Evolutionary conservation across 306 rosid species (phyloP), one percentile per base, ranked within the genome.

Genomic region (Medicago arabica): DNA sequence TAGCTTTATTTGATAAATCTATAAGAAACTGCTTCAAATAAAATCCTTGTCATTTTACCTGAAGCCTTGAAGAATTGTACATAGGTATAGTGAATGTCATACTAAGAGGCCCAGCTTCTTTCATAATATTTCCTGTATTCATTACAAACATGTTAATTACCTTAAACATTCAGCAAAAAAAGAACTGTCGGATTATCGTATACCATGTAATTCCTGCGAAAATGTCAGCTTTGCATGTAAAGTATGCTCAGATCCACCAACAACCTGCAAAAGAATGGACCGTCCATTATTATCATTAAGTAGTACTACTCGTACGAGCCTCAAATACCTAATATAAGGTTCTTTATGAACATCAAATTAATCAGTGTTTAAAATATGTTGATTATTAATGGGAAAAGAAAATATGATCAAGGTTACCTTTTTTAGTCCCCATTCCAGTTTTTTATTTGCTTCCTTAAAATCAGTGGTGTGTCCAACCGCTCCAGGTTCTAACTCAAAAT

Each of bases 21-120:
- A 41, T 49, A 40, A 44, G 79, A 59, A 79, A 64, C 66, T 36
- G 46, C 75, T 68, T 54, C 77, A 43, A 61, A 39, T 46, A 73
- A 31, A 21, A 31, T 31, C 50, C 50, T 49, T 11, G 21, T 64
- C 62, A 78, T 62, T 84, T 70, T 81, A 88, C 96, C 96, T 88
- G 93, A 74, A 91, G 92, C 87, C 86, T 89, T 53, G 97, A 96
- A 87, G 87, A 84, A 75, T 85, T 96, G 81, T 86, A 84, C 97
- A 96, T 92, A n/a, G 98, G 98, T 70, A 96, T 88, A 34, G 91
- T 85, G 85, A 92, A 96, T 69, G 91, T 90, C 99, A 96, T 92
- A 88, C 98, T 96, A 74, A 90, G 82, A 75, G 97, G 97, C 72
- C 97, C 99, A 34, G 96, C 95, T 83, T 95, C 99, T 88, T 92